Evolutionary conservation across 495 filamentous ascomycete genomes (phyloP), one percentile per base, ranked within the genome.

Genomic region (Tuber magnatum): DNA sequence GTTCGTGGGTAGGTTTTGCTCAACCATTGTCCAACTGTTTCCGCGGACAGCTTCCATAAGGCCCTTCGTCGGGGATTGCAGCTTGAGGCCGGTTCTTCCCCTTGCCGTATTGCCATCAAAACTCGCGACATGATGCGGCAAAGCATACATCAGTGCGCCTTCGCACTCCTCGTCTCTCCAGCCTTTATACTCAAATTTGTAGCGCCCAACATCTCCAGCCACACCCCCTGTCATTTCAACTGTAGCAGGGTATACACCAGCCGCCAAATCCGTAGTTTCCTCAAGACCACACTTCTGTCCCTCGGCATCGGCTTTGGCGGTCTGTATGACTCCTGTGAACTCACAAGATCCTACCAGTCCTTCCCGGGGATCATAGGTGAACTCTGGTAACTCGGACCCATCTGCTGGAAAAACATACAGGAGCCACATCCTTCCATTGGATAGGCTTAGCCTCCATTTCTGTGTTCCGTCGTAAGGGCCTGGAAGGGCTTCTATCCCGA

Each of bases 1-100:
- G 48, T 86, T 85, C 1, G 87, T 84, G 2, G 95, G 94, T 43
- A 97, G 86, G n/a, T 88, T 80, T 0, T 82, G 78, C 83, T 98
- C 95, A 12, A 87, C 80, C 88, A 97, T 88, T 0, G 89, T 93
- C 92, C 94, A 97, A 6, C 80, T 85, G 82, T 97, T 91, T 8
- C 89, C 91, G 39, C 90, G 78, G 1, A 98, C 89, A 3, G 91
- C 92, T 14, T 86, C 89, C 35, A 91, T 91, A 48, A 89, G 84
- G 12, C 95, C 95, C 83, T 97, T 99, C 6, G 93, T 97, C 0
- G 93, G 93, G 10, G 92, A 96, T 61, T 91, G 87, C 20, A 98
- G 84, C 71, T 87, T 86, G 22, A 94, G 82, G 14, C 84, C 82
- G 38, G 91, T 90, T 73, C 87, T 81, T n/a, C 84, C 87, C 7